Evolutionary conservation across 768 basidiomycete genomes (phyloP), one percentile per base, ranked within the genome.

Genomic region (Coprinellus micaceus): DNA sequence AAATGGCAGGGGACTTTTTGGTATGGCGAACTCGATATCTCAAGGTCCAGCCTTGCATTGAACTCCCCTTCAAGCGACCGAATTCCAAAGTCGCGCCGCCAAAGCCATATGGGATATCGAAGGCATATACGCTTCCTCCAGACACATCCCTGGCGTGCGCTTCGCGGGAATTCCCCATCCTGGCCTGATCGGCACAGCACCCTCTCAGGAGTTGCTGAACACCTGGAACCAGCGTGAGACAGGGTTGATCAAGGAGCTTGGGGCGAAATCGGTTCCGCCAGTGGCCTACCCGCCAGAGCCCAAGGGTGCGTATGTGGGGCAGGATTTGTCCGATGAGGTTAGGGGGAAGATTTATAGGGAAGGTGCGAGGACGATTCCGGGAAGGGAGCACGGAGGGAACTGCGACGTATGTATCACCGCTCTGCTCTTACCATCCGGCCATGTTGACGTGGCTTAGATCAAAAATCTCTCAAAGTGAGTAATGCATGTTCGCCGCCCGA

Each of bases 91-190:
- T 63, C 80, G 74, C 63, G 88, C 88, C 0, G 80, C 82, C 53
- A 91, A 91, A 64, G 87, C 89, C 4, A 87, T 91, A 56, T 91
- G 89, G 89, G 89, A 89, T 67, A 78, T 91, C 59, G 75, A 88
- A 59, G 86, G 86, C 37, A 74, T 88, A 53, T 88, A 86, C 66
- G 87, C 87, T 0, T 80, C 83, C 10, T 88, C 86, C 15, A 78
- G 89, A 24, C 89, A 90, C 66, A 83, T 91, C 58, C 88, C 88
- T 0, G 88, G 88, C 25, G 88, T 91, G 6, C 82, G 84, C 45
- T 91, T 91, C 64, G 86, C 86, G 0, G 89, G 89, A 0, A 80
- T 89, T 41, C 83, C 85, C 0, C 89, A 90, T 64, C 88, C 89
- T 2, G 87, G 88, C 39, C 74, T 89, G 29, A 85, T 87, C 50